A percentile compares a stretch with the other conserved stretches of the same genome.
phyloP scores from a whole-genome alignment of 1,139 yeast species.

The Blastobotrys aristatus region DNA sequence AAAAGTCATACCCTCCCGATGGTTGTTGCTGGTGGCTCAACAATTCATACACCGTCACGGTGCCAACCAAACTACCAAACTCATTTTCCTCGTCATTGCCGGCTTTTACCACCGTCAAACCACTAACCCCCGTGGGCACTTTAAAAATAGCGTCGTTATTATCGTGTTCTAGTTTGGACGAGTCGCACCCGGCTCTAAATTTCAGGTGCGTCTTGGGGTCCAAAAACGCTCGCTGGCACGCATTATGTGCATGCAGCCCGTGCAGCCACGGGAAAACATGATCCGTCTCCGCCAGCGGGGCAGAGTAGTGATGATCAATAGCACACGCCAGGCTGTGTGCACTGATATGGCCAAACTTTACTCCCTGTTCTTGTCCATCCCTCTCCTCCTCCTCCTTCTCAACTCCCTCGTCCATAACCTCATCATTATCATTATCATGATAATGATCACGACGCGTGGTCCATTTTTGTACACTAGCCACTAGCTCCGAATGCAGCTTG shows the following conservation, averaged over 20 bases:
- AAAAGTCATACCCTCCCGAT: not conserved
- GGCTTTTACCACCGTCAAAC: slow-evolving; percentile 35
- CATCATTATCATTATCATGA: no score
- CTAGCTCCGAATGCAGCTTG: not conserved
- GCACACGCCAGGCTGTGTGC: slow-evolving; percentile 30
- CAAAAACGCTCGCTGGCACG: slow-evolving; percentile 32
- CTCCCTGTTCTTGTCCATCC: no score
- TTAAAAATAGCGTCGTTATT: slow-evolving; percentile 14
- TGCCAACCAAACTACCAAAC: slow-evolving; percentile 52
- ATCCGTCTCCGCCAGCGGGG: slow-evolving; percentile 61
- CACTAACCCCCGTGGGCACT: slow-evolving; percentile 27
- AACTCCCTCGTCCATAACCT: no score
- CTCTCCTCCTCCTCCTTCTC: no score
- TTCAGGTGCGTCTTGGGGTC: slow-evolving; percentile 23
- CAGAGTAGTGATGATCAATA: slow-evolving; percentile 32
- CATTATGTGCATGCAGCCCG: slow-evolving; percentile 43
- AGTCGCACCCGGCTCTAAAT: slow-evolving; percentile 19
- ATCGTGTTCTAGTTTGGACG: slow-evolving; percentile 4
- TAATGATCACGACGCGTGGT: not conserved
- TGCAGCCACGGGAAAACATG: slow-evolving; percentile 89
- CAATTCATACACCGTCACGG: slow-evolving; percentile 57
- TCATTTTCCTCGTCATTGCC: slow-evolving; percentile 37
- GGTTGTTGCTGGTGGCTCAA: slow-evolving; percentile 28
- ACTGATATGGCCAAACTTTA: slow-evolving; percentile 22
- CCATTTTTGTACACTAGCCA: not conserved